Conservation (phyloP, 2,329 filamentous ascomycete species). For the Penicillium sp. region DNA sequence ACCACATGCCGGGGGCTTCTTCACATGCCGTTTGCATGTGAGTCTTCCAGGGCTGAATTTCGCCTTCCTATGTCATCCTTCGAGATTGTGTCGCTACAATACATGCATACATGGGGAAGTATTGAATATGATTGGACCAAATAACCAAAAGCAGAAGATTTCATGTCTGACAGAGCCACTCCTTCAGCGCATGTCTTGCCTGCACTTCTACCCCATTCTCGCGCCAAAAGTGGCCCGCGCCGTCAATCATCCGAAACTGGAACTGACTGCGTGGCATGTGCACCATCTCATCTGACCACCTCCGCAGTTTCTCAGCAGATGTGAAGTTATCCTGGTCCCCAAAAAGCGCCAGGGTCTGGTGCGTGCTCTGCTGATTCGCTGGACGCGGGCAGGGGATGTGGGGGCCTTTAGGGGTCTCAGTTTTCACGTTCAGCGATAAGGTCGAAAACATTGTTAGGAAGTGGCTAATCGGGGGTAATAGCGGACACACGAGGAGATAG, state of each 20-base stretch:
- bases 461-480: conserved; percentile 54
- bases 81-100: not conserved
- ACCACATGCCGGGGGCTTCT: not conserved
- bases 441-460: conserved; percentile 61
- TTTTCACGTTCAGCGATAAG: conserved; percentile 34
- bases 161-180: conserved; percentile 37
- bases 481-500: conserved; percentile 65
- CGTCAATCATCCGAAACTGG: conserved; percentile 47
- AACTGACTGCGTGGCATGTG: conserved; percentile 48
- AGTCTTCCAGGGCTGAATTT: not conserved
- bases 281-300: conserved; percentile 61
- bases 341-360: conserved; percentile 67
- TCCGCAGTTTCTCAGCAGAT: conserved; percentile 59
- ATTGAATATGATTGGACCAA: not conserved
- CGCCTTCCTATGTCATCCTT: not conserved
- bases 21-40: conserved; percentile 6
- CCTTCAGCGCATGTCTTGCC: conserved; percentile 40
- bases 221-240: conserved; percentile 63
- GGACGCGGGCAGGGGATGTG: conserved; percentile 42
- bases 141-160: not conserved
- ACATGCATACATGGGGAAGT: not conserved
- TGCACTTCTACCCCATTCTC: conserved; percentile 50
- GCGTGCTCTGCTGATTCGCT: conserved; percentile 53
- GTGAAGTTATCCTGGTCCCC: conserved; percentile 75
- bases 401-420: conserved; percentile 26